Conservation (phyloP, 2,329 filamentous ascomycete species). For the Coniella vitis region DNA sequence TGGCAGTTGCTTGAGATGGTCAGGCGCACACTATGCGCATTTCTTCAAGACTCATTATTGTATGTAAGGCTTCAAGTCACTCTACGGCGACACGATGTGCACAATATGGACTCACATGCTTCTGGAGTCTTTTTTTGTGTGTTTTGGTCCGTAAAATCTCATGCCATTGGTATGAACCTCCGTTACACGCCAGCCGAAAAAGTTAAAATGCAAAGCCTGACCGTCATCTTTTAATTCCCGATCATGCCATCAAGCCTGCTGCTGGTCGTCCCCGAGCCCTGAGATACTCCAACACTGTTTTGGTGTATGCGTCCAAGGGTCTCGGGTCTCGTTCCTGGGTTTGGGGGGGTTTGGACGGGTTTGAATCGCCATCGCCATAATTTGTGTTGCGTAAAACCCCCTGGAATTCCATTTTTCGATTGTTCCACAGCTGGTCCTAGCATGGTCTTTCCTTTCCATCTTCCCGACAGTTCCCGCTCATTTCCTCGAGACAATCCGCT, state of each 20-base stretch:
- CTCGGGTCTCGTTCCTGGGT: conserved; percentile 3
- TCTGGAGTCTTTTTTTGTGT: not conserved
- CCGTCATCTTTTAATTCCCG: conserved; percentile 12
- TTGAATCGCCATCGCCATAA: too few species aligned
- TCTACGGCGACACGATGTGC: too few species aligned
- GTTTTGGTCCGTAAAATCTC: conserved; percentile 20
- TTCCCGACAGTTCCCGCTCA: conserved; percentile 6
- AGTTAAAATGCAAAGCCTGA: conserved; percentile 21
- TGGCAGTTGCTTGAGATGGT: too few species aligned
- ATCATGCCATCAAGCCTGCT: conserved; percentile 23
- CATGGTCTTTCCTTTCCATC: conserved; percentile 11
- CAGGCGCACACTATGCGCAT: too few species aligned
- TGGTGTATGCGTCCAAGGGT: conserved; percentile 14
- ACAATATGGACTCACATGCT: too few species aligned
- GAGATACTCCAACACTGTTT: conserved; percentile 17
- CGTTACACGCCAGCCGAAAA: conserved; percentile 27
- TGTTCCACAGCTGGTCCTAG: conserved; percentile 11
- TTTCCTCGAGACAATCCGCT: conserved; percentile 34
- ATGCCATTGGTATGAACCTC: conserved; percentile 29
- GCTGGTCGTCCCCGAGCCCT: conserved; percentile 19
- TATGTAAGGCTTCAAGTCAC: too few species aligned
- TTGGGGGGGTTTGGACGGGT: not conserved
- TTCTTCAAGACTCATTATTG: too few species aligned
- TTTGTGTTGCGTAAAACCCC: too few species aligned
- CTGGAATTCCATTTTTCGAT: conserved; percentile 15